Evolutionary conservation across 306 rosid species (phyloP).

Genomic region (Psophocarpus tetragonolobus): DNA sequence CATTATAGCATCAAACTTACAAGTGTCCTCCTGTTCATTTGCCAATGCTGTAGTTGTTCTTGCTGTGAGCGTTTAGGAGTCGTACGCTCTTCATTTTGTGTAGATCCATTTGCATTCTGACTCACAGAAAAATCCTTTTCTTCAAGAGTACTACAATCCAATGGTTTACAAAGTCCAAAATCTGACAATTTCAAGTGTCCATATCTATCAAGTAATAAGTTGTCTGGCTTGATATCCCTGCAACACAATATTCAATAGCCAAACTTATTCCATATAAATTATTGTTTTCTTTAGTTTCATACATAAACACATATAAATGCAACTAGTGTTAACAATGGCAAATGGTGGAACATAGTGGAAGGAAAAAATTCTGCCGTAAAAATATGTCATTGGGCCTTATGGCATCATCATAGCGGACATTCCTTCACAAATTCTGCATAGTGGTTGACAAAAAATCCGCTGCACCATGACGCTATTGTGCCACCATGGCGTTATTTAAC

Average conservation of each 20-base stretch:
- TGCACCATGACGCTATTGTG: no score
- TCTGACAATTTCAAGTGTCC: slow-evolving; percentile 96
- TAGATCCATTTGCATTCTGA: slow-evolving; percentile 55
- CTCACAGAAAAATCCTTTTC: slow-evolving; percentile 75
- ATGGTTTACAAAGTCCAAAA: slow-evolving; percentile 97
- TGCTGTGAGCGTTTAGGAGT: slow-evolving; percentile 91
- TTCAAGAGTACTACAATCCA: slow-evolving; percentile 84
- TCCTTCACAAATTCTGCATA: no score
- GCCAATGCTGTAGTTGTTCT: slow-evolving; percentile 96
- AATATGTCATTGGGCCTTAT: no score
- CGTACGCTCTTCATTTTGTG: slow-evolving; percentile 59
- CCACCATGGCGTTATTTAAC: no score
- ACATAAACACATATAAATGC: not conserved
- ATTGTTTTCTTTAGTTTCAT: slow-evolving; percentile 20
- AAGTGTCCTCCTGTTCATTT: slow-evolving; percentile 93
- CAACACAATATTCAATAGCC: slow-evolving; percentile 31
- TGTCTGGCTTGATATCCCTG: slow-evolving; percentile 99
- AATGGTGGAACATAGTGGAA: no score
- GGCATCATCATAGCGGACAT: no score
- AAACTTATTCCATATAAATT: slow-evolving; percentile 3
- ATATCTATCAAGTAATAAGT: slow-evolving; percentile 87
- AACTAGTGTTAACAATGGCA: no score
- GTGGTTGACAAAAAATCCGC: no score
- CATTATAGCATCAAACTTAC: slow-evolving; percentile 51
- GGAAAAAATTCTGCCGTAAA: no score